Base-by-base conservation (phyloP, 495 filamentous ascomycete species). In the Cladorrhinum samala region DNA sequence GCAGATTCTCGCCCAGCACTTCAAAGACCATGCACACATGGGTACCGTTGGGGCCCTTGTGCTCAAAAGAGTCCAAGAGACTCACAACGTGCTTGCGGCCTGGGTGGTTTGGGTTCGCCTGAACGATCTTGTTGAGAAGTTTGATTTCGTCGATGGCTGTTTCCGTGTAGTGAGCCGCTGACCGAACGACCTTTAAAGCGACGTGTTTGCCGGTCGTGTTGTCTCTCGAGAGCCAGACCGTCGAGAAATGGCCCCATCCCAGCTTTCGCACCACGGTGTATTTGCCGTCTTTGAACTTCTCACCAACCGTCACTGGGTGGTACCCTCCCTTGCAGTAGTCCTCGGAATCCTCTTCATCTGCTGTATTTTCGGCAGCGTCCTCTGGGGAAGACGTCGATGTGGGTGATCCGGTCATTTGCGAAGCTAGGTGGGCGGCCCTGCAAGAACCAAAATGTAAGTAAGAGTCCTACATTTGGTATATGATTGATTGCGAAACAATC, bases 1-100 rank as follows among this genome's bases (percentile, higher is more conserved):
- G 70, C 45, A 98, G 67, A 64, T 98, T 98, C 77, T 98, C 93
- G 13, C 93, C 93, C 44, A 98, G 72, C 11, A 98, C 93, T 68
- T 98, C 93, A 60, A 98, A 98, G 4, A 98, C 93, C 92, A 98
- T 98, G 76, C 93, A 98, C 45, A 97, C 91, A 64, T 98, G 93
- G 25, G 88, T 83, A 37, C 93, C 93, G 68, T 98, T 92, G 13
- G 92, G 93, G 4, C 93, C 93, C 70, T 94, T 95, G 71, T 97
- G 93, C 60, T 96, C 94, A 65, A 98, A 98, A 2, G 89, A 95
- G 68, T 98, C 93, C 53, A 97, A 75, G 17, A 98, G 77, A 67
- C 91, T 95, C 58, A 98, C 93, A 48, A 97, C 92, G 64, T 97
- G 91, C 61, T 86, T 86, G 58, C 90, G 85, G 56, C 93, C 93